A percentile compares a stretch with the other conserved stretches of the same genome.
Evolutionary conservation across 768 basidiomycete genomes (phyloP).

Genomic region (Lepiota brunneoincarnata): DNA sequence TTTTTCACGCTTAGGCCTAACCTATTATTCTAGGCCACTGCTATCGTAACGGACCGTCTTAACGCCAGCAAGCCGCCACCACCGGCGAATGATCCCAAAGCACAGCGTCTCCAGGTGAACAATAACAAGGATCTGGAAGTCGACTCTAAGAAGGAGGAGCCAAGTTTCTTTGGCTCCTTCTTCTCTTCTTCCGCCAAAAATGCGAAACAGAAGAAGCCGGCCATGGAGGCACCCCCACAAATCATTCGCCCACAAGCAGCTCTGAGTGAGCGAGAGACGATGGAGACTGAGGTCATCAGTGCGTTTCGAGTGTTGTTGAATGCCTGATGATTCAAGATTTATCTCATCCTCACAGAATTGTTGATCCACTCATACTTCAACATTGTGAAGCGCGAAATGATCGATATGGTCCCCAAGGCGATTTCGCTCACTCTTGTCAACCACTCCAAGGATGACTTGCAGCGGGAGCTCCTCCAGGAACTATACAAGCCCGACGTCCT

Average conservation of each 20-base stretch:
- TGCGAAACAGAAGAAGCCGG: conserved; percentile 52
- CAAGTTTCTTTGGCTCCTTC: conserved; percentile 94
- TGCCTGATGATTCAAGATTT: conserved; percentile 1
- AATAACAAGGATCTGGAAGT: conserved; percentile 95
- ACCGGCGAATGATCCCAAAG: conserved; percentile 62
- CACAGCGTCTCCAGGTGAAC: conserved; percentile 64
- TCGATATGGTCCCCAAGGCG: conserved; percentile 98
- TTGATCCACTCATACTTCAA: conserved; percentile 97
- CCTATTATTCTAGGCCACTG: conserved; percentile 65
- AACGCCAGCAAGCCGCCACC: conserved; percentile 76
- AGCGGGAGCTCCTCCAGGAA: conserved; percentile 91
- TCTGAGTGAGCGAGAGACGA: conserved; percentile 89
- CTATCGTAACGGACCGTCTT: conserved; percentile 80
- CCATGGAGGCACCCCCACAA: conserved; percentile 72
- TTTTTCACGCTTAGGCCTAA: background rate
- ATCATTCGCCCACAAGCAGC: conserved; percentile 89
- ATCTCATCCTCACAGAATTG: conserved; percentile 54
- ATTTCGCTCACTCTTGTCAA: conserved; percentile 89
- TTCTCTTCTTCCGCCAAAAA: conserved; percentile 60
- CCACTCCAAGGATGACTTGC: conserved; percentile 91
- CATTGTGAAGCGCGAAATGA: conserved; percentile 99
- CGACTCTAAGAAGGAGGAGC: conserved; percentile 84
- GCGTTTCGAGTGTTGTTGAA: conserved; percentile 64
- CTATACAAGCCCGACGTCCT: conserved; percentile 97
- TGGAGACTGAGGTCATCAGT: conserved; percentile 99